A percentile compares a stretch with the other conserved stretches of the same genome.
Conservation (phyloP, 306 rosid genomes). For the Corylus heterophylla region DNA sequence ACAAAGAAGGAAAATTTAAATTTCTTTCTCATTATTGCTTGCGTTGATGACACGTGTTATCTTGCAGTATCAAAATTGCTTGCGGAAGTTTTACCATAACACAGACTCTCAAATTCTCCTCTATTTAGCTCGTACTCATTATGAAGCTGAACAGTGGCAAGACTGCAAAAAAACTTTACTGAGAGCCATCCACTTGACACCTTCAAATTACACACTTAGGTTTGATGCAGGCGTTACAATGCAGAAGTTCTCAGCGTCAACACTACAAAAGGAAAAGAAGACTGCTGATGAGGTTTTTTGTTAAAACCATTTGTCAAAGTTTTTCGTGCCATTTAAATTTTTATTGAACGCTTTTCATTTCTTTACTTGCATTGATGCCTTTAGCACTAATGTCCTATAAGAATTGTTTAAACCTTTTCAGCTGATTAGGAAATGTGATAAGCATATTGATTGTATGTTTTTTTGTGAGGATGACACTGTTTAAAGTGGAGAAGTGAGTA, state of each 20-base stretch:
- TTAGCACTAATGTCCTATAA: not conserved
- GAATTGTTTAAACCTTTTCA: not conserved
- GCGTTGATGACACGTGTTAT: constrained; percentile 36
- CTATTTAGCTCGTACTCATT: constrained; percentile 92
- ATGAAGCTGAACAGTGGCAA: constrained; percentile 99
- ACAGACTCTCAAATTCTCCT: constrained; percentile 95
- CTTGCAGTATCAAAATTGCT: constrained; percentile 96
- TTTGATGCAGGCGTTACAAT: constrained; percentile 97
- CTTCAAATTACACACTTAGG: constrained; percentile 92
- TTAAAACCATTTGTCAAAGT: constrained; percentile 9
- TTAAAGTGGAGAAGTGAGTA: not conserved
- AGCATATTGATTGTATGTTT: not conserved
- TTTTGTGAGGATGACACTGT: not conserved
- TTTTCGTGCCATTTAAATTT: constrained; percentile 13
- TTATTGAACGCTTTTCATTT: not conserved
- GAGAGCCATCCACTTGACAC: constrained; percentile 96
- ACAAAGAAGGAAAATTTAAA: not conserved
- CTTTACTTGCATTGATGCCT: not conserved
- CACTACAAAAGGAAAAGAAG: constrained; percentile 85
- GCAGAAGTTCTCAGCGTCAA: constrained; percentile 98
- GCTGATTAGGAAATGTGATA: not conserved
- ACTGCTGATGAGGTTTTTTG: constrained; percentile 89
- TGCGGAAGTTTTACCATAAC: constrained; percentile 90
- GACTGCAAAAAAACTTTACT: constrained; percentile 92
- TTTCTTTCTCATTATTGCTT: constrained; percentile 19